phyloP scores from a whole-genome alignment of 1,284 basidiomycete genomes.

The Sanghuangporus baumii region DNA sequence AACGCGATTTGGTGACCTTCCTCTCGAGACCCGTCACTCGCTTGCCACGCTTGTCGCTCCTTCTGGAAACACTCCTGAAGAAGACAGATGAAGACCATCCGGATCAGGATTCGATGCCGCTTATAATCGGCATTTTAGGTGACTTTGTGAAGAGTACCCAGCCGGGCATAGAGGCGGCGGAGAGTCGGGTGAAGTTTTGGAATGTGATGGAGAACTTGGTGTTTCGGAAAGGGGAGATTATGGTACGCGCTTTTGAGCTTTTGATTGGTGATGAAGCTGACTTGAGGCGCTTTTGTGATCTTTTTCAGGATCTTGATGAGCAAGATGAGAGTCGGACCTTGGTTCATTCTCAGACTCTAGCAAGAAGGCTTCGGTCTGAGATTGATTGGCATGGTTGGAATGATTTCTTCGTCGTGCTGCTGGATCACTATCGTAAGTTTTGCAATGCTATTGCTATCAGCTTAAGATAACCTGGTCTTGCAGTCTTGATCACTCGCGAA shows the following conservation, averaged over 20 bases:
- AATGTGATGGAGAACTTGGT: slow-evolving; percentile 66
- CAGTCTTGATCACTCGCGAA: slow-evolving; percentile 62
- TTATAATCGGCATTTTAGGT: slow-evolving; percentile 55
- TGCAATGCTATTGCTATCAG: background rate
- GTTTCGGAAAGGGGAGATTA: slow-evolving; percentile 72
- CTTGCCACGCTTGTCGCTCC: slow-evolving; percentile 67
- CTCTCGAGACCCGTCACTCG: slow-evolving; percentile 79
- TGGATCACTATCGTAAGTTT: slow-evolving; percentile 68
- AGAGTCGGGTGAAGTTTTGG: slow-evolving; percentile 81
- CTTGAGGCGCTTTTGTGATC: background rate
- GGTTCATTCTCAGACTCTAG: slow-evolving; percentile 55
- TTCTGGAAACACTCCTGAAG: slow-evolving; percentile 66
- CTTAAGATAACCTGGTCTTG: background rate
- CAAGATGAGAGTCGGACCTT: slow-evolving; percentile 69
- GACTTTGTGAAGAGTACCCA: slow-evolving; percentile 73
- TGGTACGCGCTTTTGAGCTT: slow-evolving; percentile 37
- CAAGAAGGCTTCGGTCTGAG: slow-evolving; percentile 49
- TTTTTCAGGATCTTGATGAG: slow-evolving; percentile 66
- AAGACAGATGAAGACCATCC: slow-evolving; percentile 58
- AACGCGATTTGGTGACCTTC: slow-evolving; percentile 76
- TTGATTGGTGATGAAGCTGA: background rate
- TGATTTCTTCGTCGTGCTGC: slow-evolving; percentile 59
- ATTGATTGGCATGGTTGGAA: slow-evolving; percentile 58
- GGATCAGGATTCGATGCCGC: slow-evolving; percentile 62
- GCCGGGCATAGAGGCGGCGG: slow-evolving; percentile 78